Percentiles rank a stretch among this genome's conserved stretches.
These are phyloP conservation scores for Santalum album DNA, from an alignment of 164 flowering plant genomes.

Conservation along the genomic window DNA sequence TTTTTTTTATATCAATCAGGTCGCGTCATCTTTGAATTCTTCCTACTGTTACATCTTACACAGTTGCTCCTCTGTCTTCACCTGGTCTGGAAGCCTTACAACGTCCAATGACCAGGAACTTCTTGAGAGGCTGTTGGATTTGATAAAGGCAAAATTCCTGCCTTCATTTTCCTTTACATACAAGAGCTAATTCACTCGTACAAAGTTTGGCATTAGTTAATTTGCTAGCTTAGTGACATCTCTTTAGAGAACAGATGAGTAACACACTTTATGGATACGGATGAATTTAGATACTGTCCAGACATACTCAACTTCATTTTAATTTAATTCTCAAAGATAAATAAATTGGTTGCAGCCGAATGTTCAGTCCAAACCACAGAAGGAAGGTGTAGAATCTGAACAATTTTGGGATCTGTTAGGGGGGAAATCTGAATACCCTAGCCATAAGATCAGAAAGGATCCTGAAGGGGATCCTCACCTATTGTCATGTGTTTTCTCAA, in stretches of 20 bases:
- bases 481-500: constrained; percentile 65
- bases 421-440: constrained; percentile 78
- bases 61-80: constrained; percentile 63
- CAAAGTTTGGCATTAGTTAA: background rate
- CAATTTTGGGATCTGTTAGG: constrained; percentile 89
- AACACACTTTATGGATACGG: too few relatives aligned
- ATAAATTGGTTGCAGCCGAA: constrained; percentile 95
- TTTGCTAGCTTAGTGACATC: background rate
- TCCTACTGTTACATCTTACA: constrained; percentile 87
- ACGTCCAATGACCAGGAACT: constrained; percentile 82
- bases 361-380: constrained; percentile 66
- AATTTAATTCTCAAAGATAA: constrained; percentile 6
- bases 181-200: background rate
- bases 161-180: too few relatives aligned
- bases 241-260: background rate
- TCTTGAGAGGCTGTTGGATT: constrained; percentile 87
- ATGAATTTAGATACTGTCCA: too few relatives aligned
- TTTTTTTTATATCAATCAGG: constrained; percentile 54
- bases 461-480: constrained; percentile 88
- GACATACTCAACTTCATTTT: too few relatives aligned
- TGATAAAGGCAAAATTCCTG: constrained; percentile 58
- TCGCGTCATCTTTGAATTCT: constrained; percentile 85
- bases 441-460: constrained; percentile 65
- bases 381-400: constrained; percentile 87
- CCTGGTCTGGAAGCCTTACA: constrained; percentile 88